Evolutionary conservation across 768 basidiomycete species (phyloP).

Genomic region (Mycena filopes): DNA sequence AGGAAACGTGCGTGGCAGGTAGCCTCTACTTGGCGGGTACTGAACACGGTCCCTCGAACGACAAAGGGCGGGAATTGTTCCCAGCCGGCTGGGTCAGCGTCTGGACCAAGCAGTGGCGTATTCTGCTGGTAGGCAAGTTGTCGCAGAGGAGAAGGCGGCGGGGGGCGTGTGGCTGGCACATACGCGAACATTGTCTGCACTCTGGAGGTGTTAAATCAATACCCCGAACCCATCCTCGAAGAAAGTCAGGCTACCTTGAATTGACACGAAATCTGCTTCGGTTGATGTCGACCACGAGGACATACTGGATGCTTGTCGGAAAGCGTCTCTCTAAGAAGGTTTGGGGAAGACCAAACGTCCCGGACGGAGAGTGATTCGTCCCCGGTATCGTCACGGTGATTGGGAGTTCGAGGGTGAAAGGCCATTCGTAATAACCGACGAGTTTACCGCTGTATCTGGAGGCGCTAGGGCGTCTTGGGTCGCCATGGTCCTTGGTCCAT

Average conservation of each 20-base stretch:
- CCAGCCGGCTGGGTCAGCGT: conserved; percentile 37
- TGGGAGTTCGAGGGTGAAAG: conserved; percentile 42
- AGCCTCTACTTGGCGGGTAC: conserved; percentile 26
- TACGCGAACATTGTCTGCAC: conserved; percentile 29
- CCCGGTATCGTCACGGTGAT: conserved; percentile 16
- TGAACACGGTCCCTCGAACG: conserved; percentile 34
- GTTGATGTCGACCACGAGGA: conserved; percentile 28
- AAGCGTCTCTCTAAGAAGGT: conserved; percentile 30
- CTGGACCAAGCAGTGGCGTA: conserved; percentile 29
- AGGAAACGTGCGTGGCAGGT: conserved; percentile 32
- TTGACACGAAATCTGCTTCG: conserved; percentile 31
- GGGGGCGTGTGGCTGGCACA: conserved; percentile 33
- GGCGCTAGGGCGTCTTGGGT: conserved; percentile 28
- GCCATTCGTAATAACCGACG: conserved; percentile 35
- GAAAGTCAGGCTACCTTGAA: conserved; percentile 18
- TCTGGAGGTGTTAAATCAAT: not conserved
- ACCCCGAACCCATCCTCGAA: not conserved
- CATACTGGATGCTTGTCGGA: conserved; percentile 30
- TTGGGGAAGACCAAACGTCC: conserved; percentile 31
- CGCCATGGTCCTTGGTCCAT: conserved; percentile 34
- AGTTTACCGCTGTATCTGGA: conserved; percentile 24
- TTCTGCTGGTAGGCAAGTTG: conserved; percentile 34
- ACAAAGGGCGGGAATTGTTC: conserved; percentile 23
- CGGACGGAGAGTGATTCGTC: conserved; percentile 13
- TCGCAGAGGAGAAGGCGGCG: conserved; percentile 32